Base-by-base conservation (phyloP, 2,329 filamentous ascomycete genomes). In the Trichoderma asperellum region DNA sequence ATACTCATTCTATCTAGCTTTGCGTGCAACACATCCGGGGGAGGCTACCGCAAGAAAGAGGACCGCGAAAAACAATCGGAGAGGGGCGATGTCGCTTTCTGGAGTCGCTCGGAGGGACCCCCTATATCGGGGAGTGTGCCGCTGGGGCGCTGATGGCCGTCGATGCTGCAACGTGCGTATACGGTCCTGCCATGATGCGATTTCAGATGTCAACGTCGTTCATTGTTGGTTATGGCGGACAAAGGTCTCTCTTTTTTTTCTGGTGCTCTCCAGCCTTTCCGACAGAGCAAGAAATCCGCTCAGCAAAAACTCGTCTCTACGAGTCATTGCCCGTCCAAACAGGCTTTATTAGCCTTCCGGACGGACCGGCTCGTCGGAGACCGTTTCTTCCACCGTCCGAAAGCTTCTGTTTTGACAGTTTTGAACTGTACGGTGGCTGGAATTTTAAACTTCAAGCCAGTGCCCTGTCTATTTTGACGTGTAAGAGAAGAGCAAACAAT, bases 291-390 rank as follows among this genome's bases (percentile, higher is more conserved):
- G 47, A 49, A 21, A 21, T 24, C 47, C 47, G 21, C 47, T 49
- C 10, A 49, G 21, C n/a, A 49, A 27, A 27, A 16, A 55, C 12
- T 16, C 14, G 8, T 24, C 21, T 24, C 47, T 49, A 21, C 58
- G 37, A 55, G 61, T 64, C 61, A 43, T 55, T 65, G 52, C n/a
- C 34, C 14, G 40, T 57, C 53, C 24, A 34, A 32, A 10, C 53
- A 32, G 40, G 24, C 11, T 57, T 58, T 57, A 66, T 58, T 57
- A 66, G 37, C 52, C 53, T 66, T 58, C 62, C 53, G 63, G 63
- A 66, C 53, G 63, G 53, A 66, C 63, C 63, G 63, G 63, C 63
- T 66, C 63, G 63, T 58, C 55, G 21, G 37, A 37, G 29, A 58
- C 63, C 53, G 53, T 58, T 58, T 63, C 29, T 57, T 47, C 21